Percentiles rank a stretch among this genome's conserved stretches.
Conservation (phyloP, 192 early-diverging fungal species). For the Coemansia sp. region DNA sequence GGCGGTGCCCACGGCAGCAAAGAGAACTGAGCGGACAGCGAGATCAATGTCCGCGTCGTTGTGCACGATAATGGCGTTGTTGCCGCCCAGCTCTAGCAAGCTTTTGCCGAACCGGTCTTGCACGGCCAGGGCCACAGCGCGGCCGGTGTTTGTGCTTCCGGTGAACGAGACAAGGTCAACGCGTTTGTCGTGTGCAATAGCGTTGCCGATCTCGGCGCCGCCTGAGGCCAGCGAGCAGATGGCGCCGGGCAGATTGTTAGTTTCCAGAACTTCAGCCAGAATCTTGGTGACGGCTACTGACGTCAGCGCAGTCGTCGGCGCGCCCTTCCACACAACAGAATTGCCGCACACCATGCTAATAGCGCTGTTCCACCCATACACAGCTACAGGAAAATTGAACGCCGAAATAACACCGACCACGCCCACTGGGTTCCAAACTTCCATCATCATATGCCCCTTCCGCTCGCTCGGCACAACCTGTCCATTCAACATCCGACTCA, state of each 20-base stretch:
- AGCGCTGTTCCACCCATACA: conserved; percentile 94
- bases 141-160: conserved; percentile 77
- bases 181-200: conserved; percentile 67
- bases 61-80: conserved; percentile 93
- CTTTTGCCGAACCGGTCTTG: conserved; percentile 85
- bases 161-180: conserved; percentile 88
- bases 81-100: conserved; percentile 90
- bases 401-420: conserved; percentile 91
- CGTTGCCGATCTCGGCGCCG: conserved; percentile 79
- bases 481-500: conserved; percentile 79
- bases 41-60: conserved; percentile 89
- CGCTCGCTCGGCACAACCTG: conserved; percentile 83
- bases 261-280: conserved; percentile 74
- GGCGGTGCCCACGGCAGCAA: conserved; percentile 94
- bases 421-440: conserved; percentile 93
- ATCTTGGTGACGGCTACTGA: conserved; percentile 90
- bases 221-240: conserved; percentile 83
- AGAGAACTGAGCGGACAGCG: conserved; percentile 80
- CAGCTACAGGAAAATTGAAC: conserved; percentile 92
- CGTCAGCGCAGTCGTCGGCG: conserved; percentile 72
- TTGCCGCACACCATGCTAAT: conserved; percentile 88
- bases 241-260: conserved; percentile 77
- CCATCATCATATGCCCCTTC: conserved; percentile 93
- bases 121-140: conserved; percentile 75
- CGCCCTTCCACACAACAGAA: conserved; percentile 87